These are phyloP conservation scores for Exophiala phaeomuriformis DNA, from an alignment of 2,329 filamentous ascomycete species.

Conservation along the genomic window DNA sequence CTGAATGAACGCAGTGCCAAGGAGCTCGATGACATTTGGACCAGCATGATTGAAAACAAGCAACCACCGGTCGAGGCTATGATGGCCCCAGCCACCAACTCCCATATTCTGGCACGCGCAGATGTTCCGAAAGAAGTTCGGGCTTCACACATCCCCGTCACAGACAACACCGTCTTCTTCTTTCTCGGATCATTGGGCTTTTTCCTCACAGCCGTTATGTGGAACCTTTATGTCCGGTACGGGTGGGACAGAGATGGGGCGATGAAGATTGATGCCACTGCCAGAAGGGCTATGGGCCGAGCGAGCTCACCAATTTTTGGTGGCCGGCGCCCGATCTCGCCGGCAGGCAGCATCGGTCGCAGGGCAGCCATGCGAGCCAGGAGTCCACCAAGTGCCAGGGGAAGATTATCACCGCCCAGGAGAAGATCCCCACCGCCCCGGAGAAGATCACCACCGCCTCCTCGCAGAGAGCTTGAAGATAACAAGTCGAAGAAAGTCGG, in stretches of 20 bases:
- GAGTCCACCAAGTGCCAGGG: no score
- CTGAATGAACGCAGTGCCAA: background rate
- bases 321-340: no score
- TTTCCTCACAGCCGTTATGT: conserved; percentile 9
- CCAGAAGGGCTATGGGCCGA: background rate
- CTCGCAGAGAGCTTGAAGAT: no score
- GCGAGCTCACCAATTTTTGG: no score
- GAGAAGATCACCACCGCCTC: no score
- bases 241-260: conserved; percentile 6
- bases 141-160: background rate
- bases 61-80: background rate
- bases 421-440: no score
- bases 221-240: conserved; percentile 9
- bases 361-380: no score
- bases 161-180: conserved; percentile 2
- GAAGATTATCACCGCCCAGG: no score
- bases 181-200: conserved; percentile 9
- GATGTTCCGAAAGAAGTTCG: background rate
- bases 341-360: no score
- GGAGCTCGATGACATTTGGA: background rate
- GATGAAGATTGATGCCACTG: background rate
- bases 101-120: background rate
- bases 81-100: background rate
- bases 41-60: background rate
- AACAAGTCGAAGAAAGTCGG: no score